phyloP scores from a whole-genome alignment of 108 stramenopile genomes.

The Tribonema minus region DNA sequence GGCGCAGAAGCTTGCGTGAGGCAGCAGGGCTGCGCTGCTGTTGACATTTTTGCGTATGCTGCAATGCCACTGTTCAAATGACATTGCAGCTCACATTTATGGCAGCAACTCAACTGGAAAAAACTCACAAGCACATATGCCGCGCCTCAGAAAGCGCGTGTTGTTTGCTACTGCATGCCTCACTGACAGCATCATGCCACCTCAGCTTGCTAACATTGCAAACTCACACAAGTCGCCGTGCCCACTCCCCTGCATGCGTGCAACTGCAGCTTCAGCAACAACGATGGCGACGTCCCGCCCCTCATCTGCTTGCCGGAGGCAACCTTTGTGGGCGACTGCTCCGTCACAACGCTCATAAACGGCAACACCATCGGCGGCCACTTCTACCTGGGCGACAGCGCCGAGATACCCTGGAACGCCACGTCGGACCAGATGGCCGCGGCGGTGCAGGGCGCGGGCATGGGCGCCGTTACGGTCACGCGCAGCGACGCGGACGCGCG shows the following conservation, averaged over 20 bases:
- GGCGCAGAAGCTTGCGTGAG: too few species aligned
- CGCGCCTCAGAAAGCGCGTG: neutral
- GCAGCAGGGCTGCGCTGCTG: too few species aligned
- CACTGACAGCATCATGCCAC: too few species aligned
- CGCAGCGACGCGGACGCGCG: constrained; percentile 55
- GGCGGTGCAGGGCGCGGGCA: constrained; percentile 56
- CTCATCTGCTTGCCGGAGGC: constrained; percentile 38
- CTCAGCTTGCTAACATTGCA: neutral
- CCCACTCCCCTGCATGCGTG: neutral
- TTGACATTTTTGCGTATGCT: too few species aligned
- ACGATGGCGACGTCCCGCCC: constrained; percentile 33
- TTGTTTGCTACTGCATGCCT: neutral
- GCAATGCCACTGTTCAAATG: too few species aligned
- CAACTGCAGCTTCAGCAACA: constrained; percentile 18
- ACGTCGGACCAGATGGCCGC: constrained; percentile 49
- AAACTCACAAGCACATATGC: neutral
- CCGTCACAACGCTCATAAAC: constrained; percentile 67
- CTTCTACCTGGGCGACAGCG: constrained; percentile 65
- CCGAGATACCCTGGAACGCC: constrained; percentile 45
- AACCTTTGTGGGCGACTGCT: constrained; percentile 41
- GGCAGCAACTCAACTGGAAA: neutral
- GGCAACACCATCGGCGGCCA: constrained; percentile 66
- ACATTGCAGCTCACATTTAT: neutral
- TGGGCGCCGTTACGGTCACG: constrained; percentile 61
- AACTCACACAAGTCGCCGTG: neutral